Evolutionary conservation across 2,329 filamentous ascomycete genomes (phyloP), one percentile per base, ranked within the genome.

Genomic region (Microdochium nivale): DNA sequence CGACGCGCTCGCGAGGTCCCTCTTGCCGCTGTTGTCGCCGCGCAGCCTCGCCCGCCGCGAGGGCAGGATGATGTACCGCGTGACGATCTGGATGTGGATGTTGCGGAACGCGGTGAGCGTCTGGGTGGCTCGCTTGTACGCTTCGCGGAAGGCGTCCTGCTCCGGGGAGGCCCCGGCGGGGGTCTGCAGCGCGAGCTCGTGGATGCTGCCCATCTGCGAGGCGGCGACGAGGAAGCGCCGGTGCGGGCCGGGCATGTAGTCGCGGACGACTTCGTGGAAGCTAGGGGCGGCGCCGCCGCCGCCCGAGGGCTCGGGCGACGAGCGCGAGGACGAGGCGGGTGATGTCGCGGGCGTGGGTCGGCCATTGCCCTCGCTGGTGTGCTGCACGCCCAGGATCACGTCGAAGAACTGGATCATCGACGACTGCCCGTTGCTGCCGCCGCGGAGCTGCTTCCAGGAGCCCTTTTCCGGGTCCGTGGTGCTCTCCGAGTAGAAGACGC

Each of bases 381-480:
- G 92, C 61, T 95, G 85, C 14, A 97, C 78, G 2, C 90, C 89
- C 0, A 97, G 77, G 0, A 90, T 81, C 14, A 95, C 79, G 64
- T 97, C 92, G 67, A 96, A 90, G 71, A 96, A 94, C 62, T 96
- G 90, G 53, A 97, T 90, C 43, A 96, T 75, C 1, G 89, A 95
- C 67, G 87, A 92, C 67, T 97, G 92, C 0, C 91, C 92, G 62
- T 96, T 96, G 66, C 88, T 95, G 3, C 92, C 92, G 19, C 92
- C 92, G n/a, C 88, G 81, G 53, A 88, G 86, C 59, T 92, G 84
- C 19, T 84, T 77, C 77, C 90, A 95, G 33, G 78, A 71, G 0
- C 83, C 80, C 14, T 74, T 73, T 1, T 83, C 84, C 40, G 40
- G 40, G 40, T 44, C 40, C 21, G 40, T 23, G 2, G 81, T 74